These are phyloP conservation scores for Salix koriyanagi DNA, from an alignment of 345 rosid species.

Conservation along the genomic window DNA sequence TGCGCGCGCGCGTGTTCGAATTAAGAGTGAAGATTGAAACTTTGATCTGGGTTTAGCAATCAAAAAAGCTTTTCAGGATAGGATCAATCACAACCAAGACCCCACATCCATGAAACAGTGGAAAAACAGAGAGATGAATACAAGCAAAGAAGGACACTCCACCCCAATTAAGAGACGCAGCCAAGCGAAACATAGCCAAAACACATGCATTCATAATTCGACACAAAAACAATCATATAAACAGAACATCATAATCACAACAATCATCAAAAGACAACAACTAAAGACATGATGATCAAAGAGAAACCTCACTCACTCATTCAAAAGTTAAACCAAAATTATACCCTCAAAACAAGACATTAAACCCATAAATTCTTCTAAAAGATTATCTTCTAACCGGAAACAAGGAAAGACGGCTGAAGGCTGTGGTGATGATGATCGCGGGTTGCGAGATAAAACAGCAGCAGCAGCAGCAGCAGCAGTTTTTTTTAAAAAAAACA, in stretches of 20 bases:
- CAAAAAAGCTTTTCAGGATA: neutral
- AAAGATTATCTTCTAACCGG: neutral
- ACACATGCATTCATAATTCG: too few species aligned
- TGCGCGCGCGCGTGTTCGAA: neutral
- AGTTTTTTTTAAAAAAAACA: too few species aligned
- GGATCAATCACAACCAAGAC: neutral
- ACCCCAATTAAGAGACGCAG: neutral
- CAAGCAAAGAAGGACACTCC: neutral
- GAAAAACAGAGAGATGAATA: neutral
- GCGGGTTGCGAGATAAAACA: neutral
- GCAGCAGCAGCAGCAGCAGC: neutral
- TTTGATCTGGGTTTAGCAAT: neutral
- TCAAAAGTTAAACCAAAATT: neutral
- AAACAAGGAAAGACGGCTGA: neutral
- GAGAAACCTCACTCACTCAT: neutral
- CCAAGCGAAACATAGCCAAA: neutral
- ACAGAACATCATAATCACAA: neutral
- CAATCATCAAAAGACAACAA: neutral
- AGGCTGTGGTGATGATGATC: neutral
- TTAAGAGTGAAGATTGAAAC: neutral
- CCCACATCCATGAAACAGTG: neutral
- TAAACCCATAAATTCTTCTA: neutral
- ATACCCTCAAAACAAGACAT: neutral
- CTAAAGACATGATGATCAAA: neutral
- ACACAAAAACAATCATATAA: too few species aligned